phyloP scores from a whole-genome alignment of 805 yeast genomes.

The Kurtzmaniella cleridarum region DNA sequence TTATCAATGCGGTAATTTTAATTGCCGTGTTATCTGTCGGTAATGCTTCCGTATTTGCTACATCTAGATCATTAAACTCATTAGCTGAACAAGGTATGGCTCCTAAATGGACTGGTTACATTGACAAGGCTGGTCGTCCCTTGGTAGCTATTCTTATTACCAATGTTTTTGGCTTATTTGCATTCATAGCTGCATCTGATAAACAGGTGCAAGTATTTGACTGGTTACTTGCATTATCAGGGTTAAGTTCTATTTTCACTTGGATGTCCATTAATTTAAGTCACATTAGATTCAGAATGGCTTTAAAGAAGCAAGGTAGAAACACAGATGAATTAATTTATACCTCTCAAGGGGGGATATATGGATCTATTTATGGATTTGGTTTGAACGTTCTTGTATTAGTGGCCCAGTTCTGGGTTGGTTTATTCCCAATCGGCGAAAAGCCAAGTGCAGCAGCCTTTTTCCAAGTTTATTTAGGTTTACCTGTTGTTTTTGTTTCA shows the following conservation, averaged over 20 bases:
- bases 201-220: conserved; percentile 52
- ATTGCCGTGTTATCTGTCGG: conserved; percentile 67
- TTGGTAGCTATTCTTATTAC: conserved; percentile 49
- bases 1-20: conserved; percentile 64
- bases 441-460: conserved; percentile 26
- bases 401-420: conserved; percentile 62
- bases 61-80: conserved; percentile 62
- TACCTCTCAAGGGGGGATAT: conserved; percentile 44
- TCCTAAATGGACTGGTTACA: conserved; percentile 53
- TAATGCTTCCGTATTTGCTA: conserved; percentile 64
- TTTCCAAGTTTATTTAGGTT: conserved; percentile 28
- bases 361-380: conserved; percentile 50
- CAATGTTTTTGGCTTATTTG: conserved; percentile 52
- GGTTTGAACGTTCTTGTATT: conserved; percentile 45
- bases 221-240: conserved; percentile 64
- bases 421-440: conserved; percentile 53
- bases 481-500: conserved; percentile 23
- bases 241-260: conserved; percentile 55
- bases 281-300: conserved; percentile 58
- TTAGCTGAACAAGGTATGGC: conserved; percentile 60
- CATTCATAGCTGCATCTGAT: conserved; percentile 55
- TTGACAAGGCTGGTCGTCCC: conserved; percentile 67
- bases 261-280: conserved; percentile 58
- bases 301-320: conserved; percentile 50
- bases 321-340: conserved; percentile 48